Evolutionary conservation across 2,329 filamentous ascomycete species (phyloP).

Genomic region (Tricladium varicosporioides): DNA sequence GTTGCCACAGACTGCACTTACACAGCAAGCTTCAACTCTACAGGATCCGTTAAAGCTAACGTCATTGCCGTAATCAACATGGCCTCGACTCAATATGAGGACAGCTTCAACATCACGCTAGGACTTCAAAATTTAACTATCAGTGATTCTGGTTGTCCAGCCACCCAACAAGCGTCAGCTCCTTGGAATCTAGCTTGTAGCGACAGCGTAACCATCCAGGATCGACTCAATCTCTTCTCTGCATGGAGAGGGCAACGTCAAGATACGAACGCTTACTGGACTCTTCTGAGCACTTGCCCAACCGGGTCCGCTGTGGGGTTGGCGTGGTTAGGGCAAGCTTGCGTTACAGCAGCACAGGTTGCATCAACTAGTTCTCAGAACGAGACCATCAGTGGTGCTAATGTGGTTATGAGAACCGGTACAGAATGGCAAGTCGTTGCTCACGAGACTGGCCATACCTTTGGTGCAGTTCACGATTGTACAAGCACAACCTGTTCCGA

Average conservation of each 20-base stretch:
- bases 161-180: constrained; percentile 60
- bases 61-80: constrained; percentile 82
- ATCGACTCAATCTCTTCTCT: constrained; percentile 84
- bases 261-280: constrained; percentile 93
- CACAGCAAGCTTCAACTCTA: constrained; percentile 66
- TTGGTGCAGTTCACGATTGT: constrained; percentile 95
- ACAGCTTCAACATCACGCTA: constrained; percentile 90
- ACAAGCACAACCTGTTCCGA: constrained; percentile 64
- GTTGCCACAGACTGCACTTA: constrained; percentile 94
- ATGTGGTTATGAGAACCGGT: constrained; percentile 80
- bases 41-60: constrained; percentile 64
- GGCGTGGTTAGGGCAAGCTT: constrained; percentile 90
- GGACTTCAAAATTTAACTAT: constrained; percentile 85
- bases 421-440: constrained; percentile 96
- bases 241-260: constrained; percentile 75
- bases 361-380: constrained; percentile 49
- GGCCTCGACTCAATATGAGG: constrained; percentile 85
- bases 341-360: constrained; percentile 56
- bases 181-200: constrained; percentile 84
- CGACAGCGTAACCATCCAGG: constrained; percentile 61
- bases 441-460: constrained; percentile 91
- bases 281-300: constrained; percentile 66
- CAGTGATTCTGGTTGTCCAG: constrained; percentile 71
- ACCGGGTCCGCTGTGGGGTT: constrained; percentile 85
- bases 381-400: constrained; percentile 80